Percentiles rank a stretch among this genome's conserved stretches.
These are phyloP conservation scores for Fusarium nisikadoi DNA, from an alignment of 2,329 filamentous ascomycete genomes.

Conservation along the genomic window DNA sequence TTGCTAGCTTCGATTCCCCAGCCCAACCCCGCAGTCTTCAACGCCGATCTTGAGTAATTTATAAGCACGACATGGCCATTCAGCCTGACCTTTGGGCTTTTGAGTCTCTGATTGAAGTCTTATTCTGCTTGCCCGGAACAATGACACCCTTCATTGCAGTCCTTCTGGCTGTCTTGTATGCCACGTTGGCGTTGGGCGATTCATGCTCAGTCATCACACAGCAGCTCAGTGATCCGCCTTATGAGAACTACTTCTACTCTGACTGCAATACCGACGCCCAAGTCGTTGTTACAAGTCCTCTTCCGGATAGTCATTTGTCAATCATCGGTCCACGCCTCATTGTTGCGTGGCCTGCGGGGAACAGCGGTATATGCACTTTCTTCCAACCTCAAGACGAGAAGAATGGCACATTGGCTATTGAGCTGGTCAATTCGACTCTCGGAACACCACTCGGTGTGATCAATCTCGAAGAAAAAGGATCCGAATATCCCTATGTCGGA, in stretches of 20 bases:
- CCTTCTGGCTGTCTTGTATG: not conserved
- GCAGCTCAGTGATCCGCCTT: slow-evolving; percentile 64
- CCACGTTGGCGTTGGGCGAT: not conserved
- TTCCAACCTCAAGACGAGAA: slow-evolving; percentile 65
- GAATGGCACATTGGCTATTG: slow-evolving; percentile 64
- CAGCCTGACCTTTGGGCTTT: not conserved
- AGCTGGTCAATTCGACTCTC: slow-evolving; percentile 60
- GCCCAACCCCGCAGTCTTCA: slow-evolving; percentile 7
- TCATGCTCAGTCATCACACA: slow-evolving; percentile 4
- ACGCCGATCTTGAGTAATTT: not conserved
- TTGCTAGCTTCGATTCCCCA: not conserved
- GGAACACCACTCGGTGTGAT: slow-evolving; percentile 60
- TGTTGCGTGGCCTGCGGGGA: slow-evolving; percentile 72
- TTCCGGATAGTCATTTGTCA: slow-evolving; percentile 61
- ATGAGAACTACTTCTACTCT: slow-evolving; percentile 73
- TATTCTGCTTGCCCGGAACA: not conserved
- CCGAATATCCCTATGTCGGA: slow-evolving; percentile 59
- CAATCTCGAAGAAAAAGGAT: slow-evolving; percentile 45
- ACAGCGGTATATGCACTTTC: slow-evolving; percentile 68
- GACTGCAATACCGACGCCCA: slow-evolving; percentile 70
- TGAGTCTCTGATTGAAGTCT: not conserved
- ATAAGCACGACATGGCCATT: not conserved
- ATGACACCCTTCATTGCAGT: not conserved
- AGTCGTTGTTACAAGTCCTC: slow-evolving; percentile 69
- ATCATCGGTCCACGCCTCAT: slow-evolving; percentile 68